These are phyloP conservation scores for Graphiopsis chlorocephala DNA, from an alignment of 2,329 filamentous ascomycete species.

Conservation along the genomic window DNA sequence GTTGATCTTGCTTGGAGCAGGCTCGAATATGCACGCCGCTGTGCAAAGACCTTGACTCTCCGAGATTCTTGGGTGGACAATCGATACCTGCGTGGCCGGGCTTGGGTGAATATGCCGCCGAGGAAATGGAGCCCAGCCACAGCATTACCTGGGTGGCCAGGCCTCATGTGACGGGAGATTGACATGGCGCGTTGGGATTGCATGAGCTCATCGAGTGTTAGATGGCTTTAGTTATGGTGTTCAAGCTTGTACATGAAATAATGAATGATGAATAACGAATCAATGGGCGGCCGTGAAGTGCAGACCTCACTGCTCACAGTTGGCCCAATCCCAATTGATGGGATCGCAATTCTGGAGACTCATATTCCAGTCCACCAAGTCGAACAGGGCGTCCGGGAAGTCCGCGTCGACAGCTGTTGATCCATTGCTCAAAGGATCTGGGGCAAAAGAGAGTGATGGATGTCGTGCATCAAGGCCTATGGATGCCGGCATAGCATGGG, in stretches of 20 bases:
- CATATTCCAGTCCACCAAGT: conserved; percentile 1
- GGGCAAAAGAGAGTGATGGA: conserved; percentile 2
- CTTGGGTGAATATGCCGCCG: neutral
- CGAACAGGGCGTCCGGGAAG: conserved; percentile 1
- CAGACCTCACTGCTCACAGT: neutral
- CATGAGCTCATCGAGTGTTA: neutral
- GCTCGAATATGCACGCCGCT: conserved; percentile 5
- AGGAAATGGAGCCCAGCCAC: neutral
- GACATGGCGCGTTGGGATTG: neutral
- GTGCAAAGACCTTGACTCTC: conserved; percentile 3
- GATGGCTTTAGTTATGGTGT: conserved; percentile 2
- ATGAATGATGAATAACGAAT: conserved; percentile 6
- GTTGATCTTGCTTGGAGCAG: neutral
- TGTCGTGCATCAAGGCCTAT: neutral
- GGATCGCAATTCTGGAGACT: conserved; percentile 4
- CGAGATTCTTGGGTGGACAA: conserved; percentile 3
- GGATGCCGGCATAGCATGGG: neutral
- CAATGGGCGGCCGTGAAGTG: neutral
- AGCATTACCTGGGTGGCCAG: neutral
- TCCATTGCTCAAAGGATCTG: conserved; percentile 2
- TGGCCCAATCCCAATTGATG: conserved; percentile 5
- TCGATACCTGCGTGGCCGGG: conserved; percentile 4
- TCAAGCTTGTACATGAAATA: conserved; percentile 1
- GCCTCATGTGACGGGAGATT: neutral
- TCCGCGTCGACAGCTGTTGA: conserved; percentile 1